Evolutionary conservation across 1,284 basidiomycete species (phyloP), one percentile per base, ranked within the genome.

Genomic region (Lentinula novae-zelandiae): DNA sequence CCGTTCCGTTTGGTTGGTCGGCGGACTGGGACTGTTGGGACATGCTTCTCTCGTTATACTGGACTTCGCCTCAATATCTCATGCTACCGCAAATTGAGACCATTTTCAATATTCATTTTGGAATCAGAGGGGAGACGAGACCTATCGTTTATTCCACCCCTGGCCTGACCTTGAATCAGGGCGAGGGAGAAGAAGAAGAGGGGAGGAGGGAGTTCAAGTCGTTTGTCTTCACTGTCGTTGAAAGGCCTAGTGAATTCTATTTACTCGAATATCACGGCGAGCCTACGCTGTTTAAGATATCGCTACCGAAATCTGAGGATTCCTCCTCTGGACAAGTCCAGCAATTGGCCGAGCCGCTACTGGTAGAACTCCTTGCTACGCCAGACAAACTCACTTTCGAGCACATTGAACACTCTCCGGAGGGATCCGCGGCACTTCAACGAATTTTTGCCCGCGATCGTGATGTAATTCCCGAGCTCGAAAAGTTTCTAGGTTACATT

Each of bases 51-150:
- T 70, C 72, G 3, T 68, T 73, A 62, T 75, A 71, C 66, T 73
- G 72, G 65, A 69, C 67, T 49, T 70, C 69, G 7, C 70, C 72
- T 0, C 36, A 61, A 33, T 76, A 73, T 65, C 71, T 78, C 50
- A 70, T 67, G 66, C 67, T 77, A 39, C 75, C 74, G 9, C 72
- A 74, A 64, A 72, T 76, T 55, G 71, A 76, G 55, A 71, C 75
- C 68, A 55, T 73, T 20, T 65, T 75, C 40, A 76, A 75, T 63
- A 67, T 77, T 38, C 65, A 65, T 22, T 69, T 74, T 64, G 68
- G 61, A 3, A 65, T 76, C 36, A 69, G 64, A 0, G 76, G 75
- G 15, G 70, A 73, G 50, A 69, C 69, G 3, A 66, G 70, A 5
- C 73, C 74, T 6, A 22, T 76, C 20, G 64, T 76, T 48, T 76